Evolutionary conservation across 129 eudicot genomes (phyloP).

Genomic region (Silybum marianum): DNA sequence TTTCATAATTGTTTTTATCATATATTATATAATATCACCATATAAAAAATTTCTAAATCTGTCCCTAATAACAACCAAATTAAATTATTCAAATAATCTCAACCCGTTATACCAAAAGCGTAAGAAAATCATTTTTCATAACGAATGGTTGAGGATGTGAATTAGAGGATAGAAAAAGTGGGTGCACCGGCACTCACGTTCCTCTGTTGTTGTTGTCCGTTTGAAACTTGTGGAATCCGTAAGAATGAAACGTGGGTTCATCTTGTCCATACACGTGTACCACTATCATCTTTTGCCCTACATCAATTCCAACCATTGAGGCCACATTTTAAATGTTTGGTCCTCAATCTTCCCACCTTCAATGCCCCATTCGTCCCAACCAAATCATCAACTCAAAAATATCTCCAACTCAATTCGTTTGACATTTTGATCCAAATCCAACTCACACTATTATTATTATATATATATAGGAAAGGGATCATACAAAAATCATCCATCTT

Average conservation of each 20-base stretch:
- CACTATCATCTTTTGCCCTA: constrained; percentile 8
- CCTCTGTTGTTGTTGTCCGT: constrained; percentile 25
- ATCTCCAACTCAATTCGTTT: neutral
- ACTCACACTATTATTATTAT: too few species aligned
- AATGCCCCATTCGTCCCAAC: constrained; percentile 22
- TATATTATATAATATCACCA: too few species aligned
- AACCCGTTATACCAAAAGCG: too few species aligned
- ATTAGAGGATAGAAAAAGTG: neutral
- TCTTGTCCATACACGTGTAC: constrained; percentile 31
- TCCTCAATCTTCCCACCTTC: constrained; percentile 16
- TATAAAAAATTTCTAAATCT: too few species aligned
- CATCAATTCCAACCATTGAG: constrained; percentile 3
- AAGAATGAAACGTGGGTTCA: constrained; percentile 18
- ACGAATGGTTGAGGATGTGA: neutral
- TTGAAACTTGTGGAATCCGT: constrained; percentile 33
- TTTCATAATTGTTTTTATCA: too few species aligned
- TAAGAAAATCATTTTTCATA: too few species aligned
- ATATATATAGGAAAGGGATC: too few species aligned
- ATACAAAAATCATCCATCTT: too few species aligned
- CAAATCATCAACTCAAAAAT: constrained; percentile 18
- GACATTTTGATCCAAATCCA: neutral
- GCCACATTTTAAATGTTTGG: constrained; percentile 34
- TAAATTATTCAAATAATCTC: too few species aligned
- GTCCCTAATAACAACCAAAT: too few species aligned
- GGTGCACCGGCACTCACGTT: neutral